A percentile compares a stretch with the other conserved stretches of the same genome.
Evolutionary conservation across 2,329 filamentous ascomycete genomes (phyloP).

Genomic region (Talaromyces atroroseus): DNA sequence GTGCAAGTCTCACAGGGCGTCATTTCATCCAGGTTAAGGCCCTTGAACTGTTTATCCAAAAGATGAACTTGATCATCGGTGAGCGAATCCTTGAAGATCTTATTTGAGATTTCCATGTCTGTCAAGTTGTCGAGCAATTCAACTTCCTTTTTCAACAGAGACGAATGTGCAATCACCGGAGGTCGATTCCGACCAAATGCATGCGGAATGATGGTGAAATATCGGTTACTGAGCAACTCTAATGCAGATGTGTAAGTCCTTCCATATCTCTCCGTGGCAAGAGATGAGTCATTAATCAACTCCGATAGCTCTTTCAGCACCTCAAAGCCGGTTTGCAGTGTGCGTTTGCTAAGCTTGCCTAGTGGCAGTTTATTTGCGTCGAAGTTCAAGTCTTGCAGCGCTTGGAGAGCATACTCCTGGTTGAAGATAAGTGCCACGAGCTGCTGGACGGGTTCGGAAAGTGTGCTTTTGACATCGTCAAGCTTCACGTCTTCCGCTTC

Average conservation of each 20-base stretch:
- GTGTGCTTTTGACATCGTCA: constrained; percentile 49
- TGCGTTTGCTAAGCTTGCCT: constrained; percentile 76
- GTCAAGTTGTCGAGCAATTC: constrained; percentile 73
- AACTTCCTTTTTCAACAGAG: constrained; percentile 66
- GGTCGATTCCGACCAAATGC: constrained; percentile 69
- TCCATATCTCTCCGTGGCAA: constrained; percentile 44
- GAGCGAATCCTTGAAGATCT: constrained; percentile 64
- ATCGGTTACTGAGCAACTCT: constrained; percentile 66
- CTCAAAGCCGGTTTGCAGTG: constrained; percentile 69
- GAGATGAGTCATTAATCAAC: constrained; percentile 52
- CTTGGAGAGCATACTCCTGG: constrained; percentile 61
- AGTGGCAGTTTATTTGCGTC: constrained; percentile 66
- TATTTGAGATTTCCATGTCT: constrained; percentile 76
- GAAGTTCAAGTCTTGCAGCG: constrained; percentile 40
- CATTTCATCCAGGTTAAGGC: constrained; percentile 71
- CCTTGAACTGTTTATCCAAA: constrained; percentile 67
- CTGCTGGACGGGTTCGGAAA: constrained; percentile 57
- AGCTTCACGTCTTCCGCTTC: constrained; percentile 34
- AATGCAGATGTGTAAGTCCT: constrained; percentile 39
- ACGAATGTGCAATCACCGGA: constrained; percentile 56
- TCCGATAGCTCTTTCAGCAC: constrained; percentile 68
- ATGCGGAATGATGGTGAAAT: constrained; percentile 79
- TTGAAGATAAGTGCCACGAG: constrained; percentile 84
- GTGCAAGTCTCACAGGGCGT: constrained; percentile 43
- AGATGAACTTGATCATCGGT: constrained; percentile 54